phyloP scores from a whole-genome alignment of 495 filamentous ascomycete genomes.

The Neohortaea acidophila region DNA sequence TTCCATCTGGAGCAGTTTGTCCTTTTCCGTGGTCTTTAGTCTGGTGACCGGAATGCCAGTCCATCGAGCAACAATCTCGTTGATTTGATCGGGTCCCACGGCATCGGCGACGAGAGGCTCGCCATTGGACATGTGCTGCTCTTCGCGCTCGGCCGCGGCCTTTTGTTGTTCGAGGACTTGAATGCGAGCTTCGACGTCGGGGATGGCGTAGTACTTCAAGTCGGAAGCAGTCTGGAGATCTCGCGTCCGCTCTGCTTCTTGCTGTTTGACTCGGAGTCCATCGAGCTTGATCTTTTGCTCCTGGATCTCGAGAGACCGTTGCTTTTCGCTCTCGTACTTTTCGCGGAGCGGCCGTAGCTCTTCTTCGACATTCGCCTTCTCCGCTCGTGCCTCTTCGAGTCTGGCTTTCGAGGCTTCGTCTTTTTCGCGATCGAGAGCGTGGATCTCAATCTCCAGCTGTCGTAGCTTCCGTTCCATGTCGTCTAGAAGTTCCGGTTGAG shows the following conservation, averaged over 20 bases:
- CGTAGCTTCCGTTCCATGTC: conserved; percentile 75
- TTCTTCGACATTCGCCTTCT: conserved; percentile 81
- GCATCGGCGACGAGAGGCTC: conserved; percentile 69
- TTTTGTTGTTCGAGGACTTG: conserved; percentile 68
- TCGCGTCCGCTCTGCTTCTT: conserved; percentile 74
- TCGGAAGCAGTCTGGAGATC: conserved; percentile 75
- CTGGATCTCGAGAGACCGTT: conserved; percentile 76
- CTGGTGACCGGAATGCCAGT: conserved; percentile 93
- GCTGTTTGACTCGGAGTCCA: conserved; percentile 68
- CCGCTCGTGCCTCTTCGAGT: conserved; percentile 65
- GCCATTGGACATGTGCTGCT: conserved; percentile 39
- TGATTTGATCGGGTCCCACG: conserved; percentile 95
- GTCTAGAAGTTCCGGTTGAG: conserved; percentile 86
- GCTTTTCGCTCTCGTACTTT: conserved; percentile 86
- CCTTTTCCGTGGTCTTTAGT: conserved; percentile 88
- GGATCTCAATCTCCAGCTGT: conserved; percentile 91
- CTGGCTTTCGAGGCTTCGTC: conserved; percentile 80
- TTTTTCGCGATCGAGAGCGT: conserved; percentile 83
- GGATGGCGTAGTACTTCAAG: conserved; percentile 91
- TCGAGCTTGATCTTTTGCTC: conserved; percentile 95
- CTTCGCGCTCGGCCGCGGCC: conserved; percentile 55
- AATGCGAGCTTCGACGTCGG: conserved; percentile 71
- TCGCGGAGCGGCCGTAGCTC: conserved; percentile 82
- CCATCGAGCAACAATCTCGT: conserved; percentile 92
- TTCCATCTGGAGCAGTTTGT: conserved; percentile 94